phyloP scores from a whole-genome alignment of 2,329 filamentous ascomycete genomes.

The Xylaria digitata region DNA sequence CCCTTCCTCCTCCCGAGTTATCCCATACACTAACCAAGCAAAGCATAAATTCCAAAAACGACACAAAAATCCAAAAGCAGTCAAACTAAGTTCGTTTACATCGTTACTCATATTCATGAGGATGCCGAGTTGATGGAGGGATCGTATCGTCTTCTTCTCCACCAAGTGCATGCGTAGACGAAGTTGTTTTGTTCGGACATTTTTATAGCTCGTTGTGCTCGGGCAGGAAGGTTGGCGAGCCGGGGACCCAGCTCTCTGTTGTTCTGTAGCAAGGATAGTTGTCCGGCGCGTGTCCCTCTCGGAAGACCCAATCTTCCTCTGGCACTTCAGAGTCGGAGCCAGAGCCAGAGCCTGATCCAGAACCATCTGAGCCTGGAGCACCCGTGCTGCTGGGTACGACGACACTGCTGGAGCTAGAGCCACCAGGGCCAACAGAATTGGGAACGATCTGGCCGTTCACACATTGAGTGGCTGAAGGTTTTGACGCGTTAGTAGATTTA shows the following conservation, averaged over 20 bases:
- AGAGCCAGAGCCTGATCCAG: too few relatives aligned
- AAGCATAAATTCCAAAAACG: slow-evolving; percentile 9
- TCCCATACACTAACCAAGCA: neutral
- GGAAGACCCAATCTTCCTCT: slow-evolving; percentile 26
- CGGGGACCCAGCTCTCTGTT: slow-evolving; percentile 35
- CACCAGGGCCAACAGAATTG: neutral
- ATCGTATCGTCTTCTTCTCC: neutral
- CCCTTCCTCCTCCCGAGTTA: neutral
- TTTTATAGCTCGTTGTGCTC: slow-evolving; percentile 37
- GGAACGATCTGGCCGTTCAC: slow-evolving; percentile 32
- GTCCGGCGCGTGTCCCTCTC: slow-evolving; percentile 31
- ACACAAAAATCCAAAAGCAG: slow-evolving; percentile 5
- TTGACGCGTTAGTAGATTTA: neutral
- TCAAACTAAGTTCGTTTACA: slow-evolving; percentile 29
- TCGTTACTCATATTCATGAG: slow-evolving; percentile 33
- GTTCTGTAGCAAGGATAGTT: slow-evolving; percentile 36
- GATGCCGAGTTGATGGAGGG: neutral
- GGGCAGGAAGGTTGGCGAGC: slow-evolving; percentile 41
- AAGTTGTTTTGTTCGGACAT: neutral
- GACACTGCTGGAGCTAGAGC: neutral
- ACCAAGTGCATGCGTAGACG: neutral
- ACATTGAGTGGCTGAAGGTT: slow-evolving; percentile 27
- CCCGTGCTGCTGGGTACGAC: too few relatives aligned
- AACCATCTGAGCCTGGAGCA: too few relatives aligned
- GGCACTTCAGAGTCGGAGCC: slow-evolving; percentile 5